phyloP scores from a whole-genome alignment of 495 filamentous ascomycete genomes.

The Melanomma pulvis-pyrius region DNA sequence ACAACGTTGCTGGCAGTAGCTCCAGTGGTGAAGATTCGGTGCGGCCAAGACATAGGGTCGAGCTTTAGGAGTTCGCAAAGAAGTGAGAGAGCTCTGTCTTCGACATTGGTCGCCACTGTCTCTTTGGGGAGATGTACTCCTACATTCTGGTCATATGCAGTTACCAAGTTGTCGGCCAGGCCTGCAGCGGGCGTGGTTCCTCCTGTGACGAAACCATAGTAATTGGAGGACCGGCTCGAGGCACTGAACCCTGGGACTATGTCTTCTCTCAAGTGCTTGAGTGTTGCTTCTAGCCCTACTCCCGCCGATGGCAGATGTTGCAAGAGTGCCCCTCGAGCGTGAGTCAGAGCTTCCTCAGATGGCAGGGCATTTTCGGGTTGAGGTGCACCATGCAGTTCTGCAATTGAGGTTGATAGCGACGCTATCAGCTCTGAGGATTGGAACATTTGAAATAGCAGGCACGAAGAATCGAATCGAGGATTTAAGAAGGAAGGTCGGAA shows the following conservation, averaged over 20 bases:
- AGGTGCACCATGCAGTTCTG: conserved; percentile 13
- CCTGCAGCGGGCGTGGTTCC: conserved; percentile 78
- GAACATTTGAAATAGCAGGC: conserved; percentile 14
- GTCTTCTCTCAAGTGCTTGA: conserved; percentile 58
- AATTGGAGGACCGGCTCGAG: conserved; percentile 64
- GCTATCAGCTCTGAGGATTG: conserved; percentile 7
- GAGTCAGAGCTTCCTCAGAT: conserved; percentile 20
- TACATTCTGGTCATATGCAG: conserved; percentile 80
- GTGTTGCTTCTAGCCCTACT: conserved; percentile 50
- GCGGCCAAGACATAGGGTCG: conserved; percentile 53
- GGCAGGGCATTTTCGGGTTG: conserved; percentile 30
- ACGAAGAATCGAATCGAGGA: not conserved
- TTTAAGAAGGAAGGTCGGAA: not conserved
- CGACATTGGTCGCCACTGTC: conserved; percentile 72
- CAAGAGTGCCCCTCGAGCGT: conserved; percentile 34
- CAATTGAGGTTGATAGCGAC: conserved; percentile 21
- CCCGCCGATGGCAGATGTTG: conserved; percentile 49
- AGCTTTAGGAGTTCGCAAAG: conserved; percentile 69
- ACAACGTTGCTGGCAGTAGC: conserved; percentile 85
- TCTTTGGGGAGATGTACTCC: conserved; percentile 79
- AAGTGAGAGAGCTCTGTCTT: conserved; percentile 69
- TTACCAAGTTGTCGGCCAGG: conserved; percentile 81
- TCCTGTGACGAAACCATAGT: conserved; percentile 90
- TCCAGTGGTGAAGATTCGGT: conserved; percentile 83
- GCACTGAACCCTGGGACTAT: conserved; percentile 69